phyloP scores from a whole-genome alignment of 805 yeast species.

The Sungouiozyma ichnusensis region DNA sequence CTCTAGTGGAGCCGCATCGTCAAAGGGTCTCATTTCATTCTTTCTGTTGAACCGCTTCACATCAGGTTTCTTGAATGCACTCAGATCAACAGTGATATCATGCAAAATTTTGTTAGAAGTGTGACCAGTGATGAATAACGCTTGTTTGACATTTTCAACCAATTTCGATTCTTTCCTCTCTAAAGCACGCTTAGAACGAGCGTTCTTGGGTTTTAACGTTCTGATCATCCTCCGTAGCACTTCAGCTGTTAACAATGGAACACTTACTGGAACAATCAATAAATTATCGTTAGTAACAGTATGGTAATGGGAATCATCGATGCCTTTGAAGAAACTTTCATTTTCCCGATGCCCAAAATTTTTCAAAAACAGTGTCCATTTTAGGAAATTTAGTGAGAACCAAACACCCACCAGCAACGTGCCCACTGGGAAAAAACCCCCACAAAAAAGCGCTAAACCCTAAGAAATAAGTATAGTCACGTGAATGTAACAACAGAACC shows the following conservation, averaged over 20 bases:
- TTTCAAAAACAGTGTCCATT: not conserved
- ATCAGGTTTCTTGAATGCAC: constrained; percentile 85
- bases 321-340: not conserved
- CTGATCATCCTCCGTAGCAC: constrained; percentile 20
- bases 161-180: constrained; percentile 82
- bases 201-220: constrained; percentile 78
- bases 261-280: too few relatives aligned
- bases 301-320: too few relatives aligned
- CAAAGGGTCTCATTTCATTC: constrained; percentile 87
- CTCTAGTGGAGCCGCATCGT: constrained; percentile 74
- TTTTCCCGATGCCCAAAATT: not conserved
- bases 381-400: too few relatives aligned
- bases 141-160: constrained; percentile 81
- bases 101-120: constrained; percentile 70
- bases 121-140: constrained; percentile 84
- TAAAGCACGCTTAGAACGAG: constrained; percentile 89
- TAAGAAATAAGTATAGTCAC: too few relatives aligned
- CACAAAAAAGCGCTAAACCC: too few relatives aligned
- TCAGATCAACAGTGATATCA: constrained; percentile 79
- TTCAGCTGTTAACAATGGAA: not conserved
- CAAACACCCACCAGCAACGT: too few relatives aligned
- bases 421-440: too few relatives aligned
- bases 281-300: too few relatives aligned
- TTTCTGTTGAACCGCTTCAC: constrained; percentile 79
- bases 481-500: too few relatives aligned